Evolutionary conservation across 495 filamentous ascomycete species (phyloP), one percentile per base, ranked within the genome.

Genomic region (Stereocaulon alpinum): DNA sequence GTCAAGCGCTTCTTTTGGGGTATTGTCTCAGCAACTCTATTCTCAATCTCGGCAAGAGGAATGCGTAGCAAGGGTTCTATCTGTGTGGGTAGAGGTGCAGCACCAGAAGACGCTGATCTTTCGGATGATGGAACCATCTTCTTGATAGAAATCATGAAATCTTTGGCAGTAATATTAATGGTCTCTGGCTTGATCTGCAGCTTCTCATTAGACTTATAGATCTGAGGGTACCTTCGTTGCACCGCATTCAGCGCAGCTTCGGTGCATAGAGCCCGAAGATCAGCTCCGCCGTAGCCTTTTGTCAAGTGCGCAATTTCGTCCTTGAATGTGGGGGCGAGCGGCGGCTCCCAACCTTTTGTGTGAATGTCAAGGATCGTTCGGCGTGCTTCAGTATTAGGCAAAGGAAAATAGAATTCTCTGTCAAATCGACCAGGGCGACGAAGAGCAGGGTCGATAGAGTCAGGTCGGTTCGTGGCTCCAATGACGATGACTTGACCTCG

Each of bases 181-280:
- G 79, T 87, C 54, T 82, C 81, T 0, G 90, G 87, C 65, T 96
- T 85, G 57, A 97, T 91, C 30, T 91, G 70, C 34, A 97, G 85
- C 72, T 97, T 97, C 68, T 94, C 80, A 65, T 88, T 82, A 0
- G 92, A 93, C 55, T 82, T 80, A 76, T 98, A 98, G 51, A 98
- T 95, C 67, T 98, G 94, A 10, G 93, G 93, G 68, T 93, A 98
- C 20, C 86, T 88, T 58, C 93, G 79, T 70, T 98, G 94, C 24
- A 98, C 91, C 14, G 93, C 90, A 71, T 97, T 98, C n/a, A 98
- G 74, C 9, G 94, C 89, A n/a, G 93, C 92, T 76, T 98, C 93
- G 1, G 94, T 98, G 73, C 89, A 96, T 48, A 98, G 79, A 30
- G 94, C 91, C 37, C 93, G 84, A 29, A 98, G 71, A 72, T 98